phyloP scores from a whole-genome alignment of 345 rosid species.

The Aegle marmelos region DNA sequence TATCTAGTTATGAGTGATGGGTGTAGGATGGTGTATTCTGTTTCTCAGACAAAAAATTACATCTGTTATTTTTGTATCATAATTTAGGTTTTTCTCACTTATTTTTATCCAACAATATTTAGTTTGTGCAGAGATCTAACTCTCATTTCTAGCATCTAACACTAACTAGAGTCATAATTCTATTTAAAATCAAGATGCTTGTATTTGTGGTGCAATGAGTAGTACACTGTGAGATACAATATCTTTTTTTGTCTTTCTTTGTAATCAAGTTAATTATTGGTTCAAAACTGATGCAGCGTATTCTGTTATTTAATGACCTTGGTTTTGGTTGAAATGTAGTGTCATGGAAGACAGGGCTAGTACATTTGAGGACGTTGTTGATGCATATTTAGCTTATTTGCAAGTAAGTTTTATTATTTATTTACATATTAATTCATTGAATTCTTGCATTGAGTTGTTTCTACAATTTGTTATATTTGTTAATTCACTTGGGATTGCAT shows the following conservation, averaged over 20 bases:
- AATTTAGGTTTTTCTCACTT: not conserved
- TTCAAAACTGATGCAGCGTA: not conserved
- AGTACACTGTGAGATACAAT: not conserved
- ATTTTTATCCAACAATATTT: not conserved
- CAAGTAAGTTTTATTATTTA: conserved; percentile 47
- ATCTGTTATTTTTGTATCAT: not conserved
- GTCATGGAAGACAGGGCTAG: conserved; percentile 60
- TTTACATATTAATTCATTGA: conserved; percentile 11
- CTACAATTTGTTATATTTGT: not conserved
- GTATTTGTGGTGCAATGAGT: not conserved
- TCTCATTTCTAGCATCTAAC: not conserved
- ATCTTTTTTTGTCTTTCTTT: not conserved
- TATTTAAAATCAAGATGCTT: not conserved
- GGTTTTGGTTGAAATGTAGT: conserved; percentile 22
- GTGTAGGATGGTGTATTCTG: not conserved
- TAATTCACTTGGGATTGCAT: not conserved
- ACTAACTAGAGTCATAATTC: not conserved
- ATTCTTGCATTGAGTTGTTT: not conserved
- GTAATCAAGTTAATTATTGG: conserved; percentile 2
- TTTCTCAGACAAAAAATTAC: not conserved
- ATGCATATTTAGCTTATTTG: conserved; percentile 83
- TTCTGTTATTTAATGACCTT: not conserved
- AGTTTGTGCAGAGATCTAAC: not conserved
- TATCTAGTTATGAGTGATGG: not conserved
- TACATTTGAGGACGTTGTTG: conserved; percentile 82